A percentile compares a stretch with the other conserved stretches of the same genome.
phyloP scores from a whole-genome alignment of 208 protist species.

The Trypanosoma boissoni region DNA sequence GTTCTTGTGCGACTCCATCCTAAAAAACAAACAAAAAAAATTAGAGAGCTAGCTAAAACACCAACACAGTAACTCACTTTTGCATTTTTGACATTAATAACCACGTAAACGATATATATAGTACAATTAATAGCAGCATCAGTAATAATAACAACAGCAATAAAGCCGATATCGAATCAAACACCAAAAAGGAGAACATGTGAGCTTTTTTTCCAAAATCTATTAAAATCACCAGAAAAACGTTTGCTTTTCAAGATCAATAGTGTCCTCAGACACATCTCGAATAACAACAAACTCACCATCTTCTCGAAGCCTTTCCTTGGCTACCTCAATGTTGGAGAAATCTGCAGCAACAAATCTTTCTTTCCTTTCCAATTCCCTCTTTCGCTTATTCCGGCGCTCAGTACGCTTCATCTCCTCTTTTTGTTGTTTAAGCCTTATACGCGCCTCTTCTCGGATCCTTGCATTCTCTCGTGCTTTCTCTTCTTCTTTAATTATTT shows the following conservation, averaged over 20 bases:
- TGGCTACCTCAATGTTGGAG: conserved; percentile 40
- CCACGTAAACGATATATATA: not conserved
- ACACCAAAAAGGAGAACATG: conserved; percentile 5
- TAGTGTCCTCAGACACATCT: conserved; percentile 37
- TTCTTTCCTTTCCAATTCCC: conserved; percentile 36
- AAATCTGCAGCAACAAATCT: conserved; percentile 44
- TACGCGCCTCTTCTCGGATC: conserved; percentile 34
- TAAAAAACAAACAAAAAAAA: conserved; percentile 13
- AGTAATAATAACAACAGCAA: not conserved
- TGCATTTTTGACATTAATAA: conserved; percentile 6
- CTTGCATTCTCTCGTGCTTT: conserved; percentile 31
- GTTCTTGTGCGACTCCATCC: not conserved
- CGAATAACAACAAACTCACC: conserved; percentile 79
- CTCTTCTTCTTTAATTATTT: conserved; percentile 30
- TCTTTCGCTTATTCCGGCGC: conserved; percentile 31
- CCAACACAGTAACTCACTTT: not conserved
- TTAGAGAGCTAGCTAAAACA: conserved; percentile 27
- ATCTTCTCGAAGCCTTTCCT: conserved; percentile 32
- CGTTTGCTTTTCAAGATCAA: conserved; percentile 67
- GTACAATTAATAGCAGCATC: not conserved
- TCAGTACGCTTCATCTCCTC: conserved; percentile 37
- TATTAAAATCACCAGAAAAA: conserved; percentile 42
- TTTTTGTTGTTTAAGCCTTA: conserved; percentile 34
- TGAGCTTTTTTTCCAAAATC: not conserved
- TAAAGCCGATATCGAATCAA: conserved; percentile 1